These are phyloP conservation scores for Neopestalotiopsis clavispora DNA, from an alignment of 2,329 filamentous ascomycete species.

Conservation along the genomic window DNA sequence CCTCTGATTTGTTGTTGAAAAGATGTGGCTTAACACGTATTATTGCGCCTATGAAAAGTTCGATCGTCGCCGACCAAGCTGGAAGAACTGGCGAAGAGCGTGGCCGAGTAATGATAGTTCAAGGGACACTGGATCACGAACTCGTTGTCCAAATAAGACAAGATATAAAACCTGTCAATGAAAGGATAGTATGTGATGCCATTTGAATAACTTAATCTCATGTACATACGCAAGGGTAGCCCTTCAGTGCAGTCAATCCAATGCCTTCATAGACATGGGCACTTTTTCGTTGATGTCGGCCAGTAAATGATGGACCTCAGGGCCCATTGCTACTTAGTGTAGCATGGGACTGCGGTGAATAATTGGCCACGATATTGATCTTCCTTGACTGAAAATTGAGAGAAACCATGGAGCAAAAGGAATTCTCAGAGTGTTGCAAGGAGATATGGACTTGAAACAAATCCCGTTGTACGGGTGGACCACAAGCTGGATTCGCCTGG, in stretches of 20 bases:
- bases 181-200: no score
- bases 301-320: not conserved
- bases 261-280: no score
- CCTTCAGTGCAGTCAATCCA: no score
- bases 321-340: not conserved
- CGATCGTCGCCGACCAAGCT: not conserved
- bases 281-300: no score
- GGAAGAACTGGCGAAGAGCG: no score
- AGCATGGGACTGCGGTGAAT: slow-evolving; percentile 13
- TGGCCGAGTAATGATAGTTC: no score
- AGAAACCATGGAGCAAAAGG: slow-evolving; percentile 14
- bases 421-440: slow-evolving; percentile 14
- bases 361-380: slow-evolving; percentile 7
- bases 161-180: no score
- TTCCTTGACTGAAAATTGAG: slow-evolving; percentile 18
- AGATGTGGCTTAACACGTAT: accelerated
- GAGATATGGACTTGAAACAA: not conserved
- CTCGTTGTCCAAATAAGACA: no score
- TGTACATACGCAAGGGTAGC: no score
- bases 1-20: slow-evolving; percentile 6
- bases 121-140: no score
- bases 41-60: not conserved
- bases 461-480: not conserved
- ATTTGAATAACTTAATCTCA: no score
- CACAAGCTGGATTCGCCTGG: no score